A percentile compares a stretch with the other conserved stretches of the same genome.
Conservation (phyloP, 2,329 filamentous ascomycete genomes). For the Triangularia setosa region DNA sequence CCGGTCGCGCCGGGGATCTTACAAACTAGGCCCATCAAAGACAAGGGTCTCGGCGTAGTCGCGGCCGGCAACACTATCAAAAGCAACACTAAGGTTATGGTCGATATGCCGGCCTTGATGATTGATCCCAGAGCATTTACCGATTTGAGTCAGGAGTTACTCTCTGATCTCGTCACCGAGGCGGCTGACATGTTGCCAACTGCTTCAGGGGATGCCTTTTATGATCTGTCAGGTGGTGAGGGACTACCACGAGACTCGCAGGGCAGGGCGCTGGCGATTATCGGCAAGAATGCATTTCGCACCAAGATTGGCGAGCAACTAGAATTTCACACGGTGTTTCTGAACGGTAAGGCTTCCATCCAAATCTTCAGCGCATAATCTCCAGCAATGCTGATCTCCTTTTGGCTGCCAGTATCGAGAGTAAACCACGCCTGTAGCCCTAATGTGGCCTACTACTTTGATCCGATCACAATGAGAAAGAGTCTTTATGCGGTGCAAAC, state of each 20-base stretch:
- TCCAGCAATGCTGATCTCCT: not conserved
- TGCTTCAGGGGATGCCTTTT: not conserved
- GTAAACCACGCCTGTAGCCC: conserved; percentile 42
- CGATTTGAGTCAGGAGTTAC: not conserved
- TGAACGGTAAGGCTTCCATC: conserved; percentile 28
- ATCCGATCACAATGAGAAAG: conserved; percentile 34
- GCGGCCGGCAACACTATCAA: not conserved
- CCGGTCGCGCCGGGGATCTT: not conserved
- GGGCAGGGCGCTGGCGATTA: not conserved
- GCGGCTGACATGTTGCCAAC: not conserved
- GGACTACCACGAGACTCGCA: not conserved
- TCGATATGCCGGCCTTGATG: not conserved
- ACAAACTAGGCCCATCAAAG: not conserved
- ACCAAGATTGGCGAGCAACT: conserved; percentile 5
- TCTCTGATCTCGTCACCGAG: not conserved
- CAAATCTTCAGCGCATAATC: not conserved
- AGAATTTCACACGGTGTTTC: conserved; percentile 32
- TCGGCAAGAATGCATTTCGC: not conserved
- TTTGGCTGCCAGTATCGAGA: conserved; percentile 31
- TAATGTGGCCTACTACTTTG: conserved; percentile 38
- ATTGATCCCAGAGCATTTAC: not conserved
- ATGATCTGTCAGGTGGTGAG: not conserved
- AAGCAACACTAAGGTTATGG: not conserved
- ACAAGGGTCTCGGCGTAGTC: not conserved
- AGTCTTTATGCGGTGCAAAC: conserved; percentile 36